Base-by-base conservation (phyloP, 2,329 filamentous ascomycete genomes). In the Aureobasidium sp. region DNA sequence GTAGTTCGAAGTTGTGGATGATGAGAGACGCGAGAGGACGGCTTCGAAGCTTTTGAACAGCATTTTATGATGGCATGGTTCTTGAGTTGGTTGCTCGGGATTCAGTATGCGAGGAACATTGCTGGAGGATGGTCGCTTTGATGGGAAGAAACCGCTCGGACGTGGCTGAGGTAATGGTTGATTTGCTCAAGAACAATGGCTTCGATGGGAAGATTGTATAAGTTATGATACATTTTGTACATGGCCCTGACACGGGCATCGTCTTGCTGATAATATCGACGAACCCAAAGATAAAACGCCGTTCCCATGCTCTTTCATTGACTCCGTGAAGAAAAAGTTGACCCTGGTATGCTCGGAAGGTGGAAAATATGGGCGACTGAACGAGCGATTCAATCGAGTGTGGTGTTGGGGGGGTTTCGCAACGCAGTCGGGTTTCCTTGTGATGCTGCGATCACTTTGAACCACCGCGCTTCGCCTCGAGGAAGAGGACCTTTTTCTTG, bases 401-500 rank as follows among this genome's bases (percentile, higher is more conserved):
- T 15, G 29, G 13, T 27, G 11, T n/a, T n/a, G n/a, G n/a, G n/a
- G n/a, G n/a, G n/a, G n/a, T n/a, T n/a, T n/a, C n/a, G n/a, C n/a
- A n/a, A n/a, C n/a, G n/a, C n/a, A n/a, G n/a, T n/a, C n/a, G n/a
- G n/a, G n/a, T n/a, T n/a, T n/a, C n/a, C n/a, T n/a, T 19, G 27
- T 15, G 29, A 8, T 27, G 11, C 23, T 42, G 8, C 25, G 25
- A 38, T 50, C 11, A 59, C 19, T 50, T 59, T 4, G 33, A 40
- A 61, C 40, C 60, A 49, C 59, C 61, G 25, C 60, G 59, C 73
- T 95, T 96, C 71, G 89, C 85, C 74, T 99, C 94, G 61, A 97
- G 83, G 76, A 99, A 99, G 31, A 99, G 81, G 33, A 99, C 94
- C 78, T 96, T 89, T 79, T 93, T 90, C 74, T 91, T 89, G 60